phyloP scores from a whole-genome alignment of 148 eudicot genomes.

The Chenopodium suecicum region DNA sequence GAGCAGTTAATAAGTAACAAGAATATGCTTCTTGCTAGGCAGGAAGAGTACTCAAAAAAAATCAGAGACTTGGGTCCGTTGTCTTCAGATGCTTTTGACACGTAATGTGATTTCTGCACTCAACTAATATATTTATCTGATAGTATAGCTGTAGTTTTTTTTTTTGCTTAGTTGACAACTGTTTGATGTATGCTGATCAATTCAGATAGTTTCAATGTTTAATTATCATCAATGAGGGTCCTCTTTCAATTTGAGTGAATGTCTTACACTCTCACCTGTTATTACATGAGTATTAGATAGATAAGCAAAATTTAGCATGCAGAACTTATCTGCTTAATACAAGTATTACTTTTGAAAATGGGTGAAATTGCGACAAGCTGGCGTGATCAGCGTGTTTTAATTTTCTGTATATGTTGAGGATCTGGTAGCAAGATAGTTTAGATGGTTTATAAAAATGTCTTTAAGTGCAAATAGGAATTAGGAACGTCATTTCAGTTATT shows the following conservation, averaged over 20 bases:
- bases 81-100: constrained; percentile 92
- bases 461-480: not conserved
- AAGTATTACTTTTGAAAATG: not conserved
- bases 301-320: not conserved
- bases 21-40: constrained; percentile 76
- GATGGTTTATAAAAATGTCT: not conserved
- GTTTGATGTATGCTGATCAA: not conserved
- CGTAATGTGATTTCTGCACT: constrained; percentile 43
- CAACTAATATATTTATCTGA: too few species aligned
- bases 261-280: constrained; percentile 1
- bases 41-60: constrained; percentile 93
- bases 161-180: not conserved
- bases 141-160: too few species aligned
- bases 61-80: constrained; percentile 91
- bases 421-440: too few species aligned
- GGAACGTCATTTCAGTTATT: too few species aligned
- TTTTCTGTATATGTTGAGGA: too few species aligned
- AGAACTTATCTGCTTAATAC: not conserved
- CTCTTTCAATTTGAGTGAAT: constrained; percentile 1
- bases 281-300: not conserved
- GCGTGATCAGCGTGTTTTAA: too few species aligned
- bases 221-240: not conserved
- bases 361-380: not conserved
- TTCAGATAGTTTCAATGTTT: not conserved
- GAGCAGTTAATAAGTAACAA: constrained; percentile 81